phyloP scores from a whole-genome alignment of 192 early-diverging fungal species.

The Anaeromyces robustus region DNA sequence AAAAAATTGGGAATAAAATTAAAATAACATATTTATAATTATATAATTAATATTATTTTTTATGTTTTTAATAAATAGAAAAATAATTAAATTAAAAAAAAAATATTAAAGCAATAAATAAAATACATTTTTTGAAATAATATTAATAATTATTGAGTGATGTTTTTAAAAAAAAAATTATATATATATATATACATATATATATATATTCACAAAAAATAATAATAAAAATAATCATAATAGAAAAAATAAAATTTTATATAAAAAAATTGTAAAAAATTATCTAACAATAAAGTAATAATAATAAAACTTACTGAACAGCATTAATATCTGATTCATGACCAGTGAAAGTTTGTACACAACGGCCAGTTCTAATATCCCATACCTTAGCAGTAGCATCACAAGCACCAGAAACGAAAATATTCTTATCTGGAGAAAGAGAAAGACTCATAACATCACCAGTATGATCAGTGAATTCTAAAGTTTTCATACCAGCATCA shows the following conservation, averaged over 20 bases:
- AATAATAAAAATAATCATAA: background rate
- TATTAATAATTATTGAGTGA: no score
- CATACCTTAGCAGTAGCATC: slow-evolving; percentile 97
- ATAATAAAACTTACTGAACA: slow-evolving; percentile 55
- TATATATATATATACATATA: no score
- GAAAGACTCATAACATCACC: slow-evolving; percentile 97
- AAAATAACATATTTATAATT: no score
- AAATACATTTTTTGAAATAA: no score
- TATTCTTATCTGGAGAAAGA: slow-evolving; percentile 77
- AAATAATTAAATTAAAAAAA: no score
- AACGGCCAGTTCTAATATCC: slow-evolving; percentile 92
- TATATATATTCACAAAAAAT: background rate
- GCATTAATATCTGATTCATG: slow-evolving; percentile 99
- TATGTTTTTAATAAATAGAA: no score
- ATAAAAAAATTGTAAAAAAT: no score
- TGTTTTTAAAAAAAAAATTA: no score
- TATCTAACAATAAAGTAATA: no score
- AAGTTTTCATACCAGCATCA: slow-evolving; percentile 91
- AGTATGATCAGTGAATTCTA: slow-evolving; percentile 95
- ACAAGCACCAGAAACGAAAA: slow-evolving; percentile 97
- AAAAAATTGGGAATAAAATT: no score
- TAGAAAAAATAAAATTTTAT: background rate
- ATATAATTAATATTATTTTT: no score
- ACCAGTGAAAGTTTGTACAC: slow-evolving; percentile 95
- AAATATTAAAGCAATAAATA: no score